Base-by-base conservation (phyloP, 331 rosid species). In the Telfairia occidentalis region DNA sequence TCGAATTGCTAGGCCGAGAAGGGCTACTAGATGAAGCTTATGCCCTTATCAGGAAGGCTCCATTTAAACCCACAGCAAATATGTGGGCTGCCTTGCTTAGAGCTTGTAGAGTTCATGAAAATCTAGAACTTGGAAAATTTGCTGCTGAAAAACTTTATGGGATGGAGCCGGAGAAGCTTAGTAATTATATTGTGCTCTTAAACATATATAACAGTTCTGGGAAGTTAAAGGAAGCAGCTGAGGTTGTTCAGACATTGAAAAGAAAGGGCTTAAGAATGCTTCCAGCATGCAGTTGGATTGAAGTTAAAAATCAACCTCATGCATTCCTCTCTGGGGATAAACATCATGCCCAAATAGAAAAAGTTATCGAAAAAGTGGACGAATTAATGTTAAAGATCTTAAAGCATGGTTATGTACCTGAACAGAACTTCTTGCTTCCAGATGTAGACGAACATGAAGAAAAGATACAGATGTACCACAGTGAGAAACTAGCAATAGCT, bases 31-130 rank as follows among this genome's bases (percentile, higher is more conserved):
- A 87, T n/a, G 97, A 92, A 78, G 97, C 96, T 26, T 83, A 76
- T 71, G 93, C 87, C 52, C 83, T 90, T 29, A 77, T 89, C 78
- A 79, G 77, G 78, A 78, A 59, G n/a, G 90, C 90, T 42, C 93
- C 98, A 30, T 86, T 92, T 57, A 63, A 84, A 72, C 97, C 98
- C 24, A 90, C 93, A 1, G 78, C 79, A 16, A 90, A 92, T 76
- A 90, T 89, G 97, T 92, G 96, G 97, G 94, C 89, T 79, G 97
- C 96, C 23, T 82, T 92, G 87, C 83, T 92, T 71, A 90, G 90
- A 53, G 98, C 98, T 59, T 90, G 97, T 79, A 85, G 96, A 21
- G 79, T 89, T 84, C 83, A 87, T 59, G 78, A 78, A 78, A 85
- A 92, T 81, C 78, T 89, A 3, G 97, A 89, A 80, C 94, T 92